Base-by-base conservation (phyloP, 2,329 filamentous ascomycete genomes). In the Paecilomyces sp. region DNA sequence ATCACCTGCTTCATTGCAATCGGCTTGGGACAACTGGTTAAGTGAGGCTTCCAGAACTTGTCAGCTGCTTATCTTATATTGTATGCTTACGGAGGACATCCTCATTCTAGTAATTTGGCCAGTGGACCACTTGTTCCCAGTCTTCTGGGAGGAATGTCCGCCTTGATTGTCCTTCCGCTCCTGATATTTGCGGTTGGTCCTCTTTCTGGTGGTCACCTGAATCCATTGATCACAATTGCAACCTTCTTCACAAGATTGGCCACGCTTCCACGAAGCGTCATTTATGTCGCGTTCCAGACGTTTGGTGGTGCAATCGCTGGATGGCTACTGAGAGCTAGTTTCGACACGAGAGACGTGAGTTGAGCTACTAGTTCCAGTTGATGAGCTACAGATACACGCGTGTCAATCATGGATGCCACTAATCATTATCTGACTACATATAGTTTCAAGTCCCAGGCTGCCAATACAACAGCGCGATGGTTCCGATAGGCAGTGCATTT, bases 201-300 rank as follows among this genome's bases (percentile, higher is more conserved):
- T 0, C 77, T 78, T 0, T 80, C 78, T 2, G 81, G 82, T 47
- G 81, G 78, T 1, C 82, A 84, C 64, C 68, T 84, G 58, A 84
- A 82, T 63, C 81, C 81, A 1, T 70, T 79, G 33, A 82, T 85
- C 61, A 83, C 81, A 0, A 76, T 84, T 54, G 75, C 79, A 2
- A 82, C 81, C 1, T 79, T 85, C 60, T 77, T 81, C 25, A 75
- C 79, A 1, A 77, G 80, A 0, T 70, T 83, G 12, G 79, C 78
- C 22, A 79, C 79, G 1, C 71, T 83, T 12, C 75, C 81, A 0
- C 75, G 81, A 58, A 75, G 76, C 15, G 66, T 82, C 0, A 60
- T 83, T 9, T 83, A 83, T 59, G 61, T 83, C 3, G 58, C 68
- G 3, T 77, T 75, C 13, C 82, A 84, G 66, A 75, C 72, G 1